phyloP scores from a whole-genome alignment of 2,329 filamentous ascomycete genomes.

The Colletotrichum chrysophilum region DNA sequence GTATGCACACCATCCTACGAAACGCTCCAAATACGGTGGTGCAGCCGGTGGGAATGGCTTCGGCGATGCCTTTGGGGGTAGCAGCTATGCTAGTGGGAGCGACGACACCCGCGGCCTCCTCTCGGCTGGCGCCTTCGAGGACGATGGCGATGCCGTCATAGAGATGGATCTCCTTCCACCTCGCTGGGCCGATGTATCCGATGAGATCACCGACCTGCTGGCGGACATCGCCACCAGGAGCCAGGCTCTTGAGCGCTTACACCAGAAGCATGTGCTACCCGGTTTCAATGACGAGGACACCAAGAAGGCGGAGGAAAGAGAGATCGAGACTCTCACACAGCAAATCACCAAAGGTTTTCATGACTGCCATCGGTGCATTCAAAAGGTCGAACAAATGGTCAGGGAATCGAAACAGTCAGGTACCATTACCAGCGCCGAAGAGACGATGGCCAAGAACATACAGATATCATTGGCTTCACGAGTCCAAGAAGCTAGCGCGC shows the following conservation, averaged over 20 bases:
- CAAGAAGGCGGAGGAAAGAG: slow-evolving; percentile 83
- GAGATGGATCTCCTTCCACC: slow-evolving; percentile 98
- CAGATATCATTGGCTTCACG: slow-evolving; percentile 88
- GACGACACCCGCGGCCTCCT: slow-evolving; percentile 80
- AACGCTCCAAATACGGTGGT: slow-evolving; percentile 74
- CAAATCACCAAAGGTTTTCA: slow-evolving; percentile 90
- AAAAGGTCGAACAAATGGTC: slow-evolving; percentile 87
- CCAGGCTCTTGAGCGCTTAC: slow-evolving; percentile 85
- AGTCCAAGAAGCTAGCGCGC: slow-evolving; percentile 89
- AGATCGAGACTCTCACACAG: slow-evolving; percentile 91
- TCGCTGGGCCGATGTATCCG: slow-evolving; percentile 93
- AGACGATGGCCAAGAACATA: slow-evolving; percentile 95
- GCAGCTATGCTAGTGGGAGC: slow-evolving; percentile 41
- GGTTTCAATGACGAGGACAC: slow-evolving; percentile 96
- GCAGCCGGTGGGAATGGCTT: slow-evolving; percentile 61
- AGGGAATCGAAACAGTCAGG: slow-evolving; percentile 77
- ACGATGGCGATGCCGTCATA: slow-evolving; percentile 93
- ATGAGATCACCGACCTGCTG: slow-evolving; percentile 87
- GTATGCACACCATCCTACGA: slow-evolving; percentile 91
- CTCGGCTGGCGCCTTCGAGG: slow-evolving; percentile 75
- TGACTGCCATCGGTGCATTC: slow-evolving; percentile 86
- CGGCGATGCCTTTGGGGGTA: slow-evolving; percentile 58
- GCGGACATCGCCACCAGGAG: slow-evolving; percentile 82
- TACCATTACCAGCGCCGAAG: slow-evolving; percentile 80
- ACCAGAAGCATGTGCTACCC: slow-evolving; percentile 95